These are phyloP conservation scores for Seiridium cupressi DNA, from an alignment of 2,329 filamentous ascomycete genomes.

Conservation along the genomic window DNA sequence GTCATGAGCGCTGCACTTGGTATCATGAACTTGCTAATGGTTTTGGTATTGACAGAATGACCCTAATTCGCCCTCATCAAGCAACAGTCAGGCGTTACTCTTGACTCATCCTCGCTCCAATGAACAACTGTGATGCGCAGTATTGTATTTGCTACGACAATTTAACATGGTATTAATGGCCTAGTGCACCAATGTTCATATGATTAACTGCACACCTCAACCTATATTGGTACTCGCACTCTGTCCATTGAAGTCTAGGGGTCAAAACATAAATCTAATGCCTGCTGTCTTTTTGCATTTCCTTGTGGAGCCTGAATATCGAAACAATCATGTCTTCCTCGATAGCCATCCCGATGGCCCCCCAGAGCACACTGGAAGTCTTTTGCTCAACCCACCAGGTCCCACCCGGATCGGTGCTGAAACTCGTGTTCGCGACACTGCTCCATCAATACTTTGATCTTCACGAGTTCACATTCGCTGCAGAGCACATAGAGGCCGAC, in stretches of 20 bases:
- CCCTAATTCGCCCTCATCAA: not conserved
- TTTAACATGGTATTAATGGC: not conserved
- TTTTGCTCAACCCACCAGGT: not conserved
- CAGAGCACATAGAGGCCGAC: not conserved
- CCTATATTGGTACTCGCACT: not conserved
- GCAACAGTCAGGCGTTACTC: not conserved
- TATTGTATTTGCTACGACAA: not conserved
- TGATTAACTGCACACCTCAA: not conserved
- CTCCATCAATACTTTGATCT: slow-evolving; percentile 2
- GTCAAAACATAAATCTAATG: not conserved
- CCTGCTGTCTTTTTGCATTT: not conserved
- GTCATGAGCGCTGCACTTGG: not conserved
- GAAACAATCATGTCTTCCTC: not conserved
- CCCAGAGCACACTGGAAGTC: not conserved
- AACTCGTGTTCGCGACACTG: not conserved
- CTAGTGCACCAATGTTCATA: not conserved
- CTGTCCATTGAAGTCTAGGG: not conserved
- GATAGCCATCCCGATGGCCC: not conserved
- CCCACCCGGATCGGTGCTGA: not conserved
- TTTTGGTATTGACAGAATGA: not conserved
- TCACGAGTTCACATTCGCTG: not conserved
- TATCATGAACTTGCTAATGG: not conserved
- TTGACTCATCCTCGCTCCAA: not conserved
- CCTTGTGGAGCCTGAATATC: not conserved
- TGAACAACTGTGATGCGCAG: not conserved